Base-by-base conservation (phyloP, 2,329 filamentous ascomycete genomes). In the Dothideomycetidae sp. region DNA sequence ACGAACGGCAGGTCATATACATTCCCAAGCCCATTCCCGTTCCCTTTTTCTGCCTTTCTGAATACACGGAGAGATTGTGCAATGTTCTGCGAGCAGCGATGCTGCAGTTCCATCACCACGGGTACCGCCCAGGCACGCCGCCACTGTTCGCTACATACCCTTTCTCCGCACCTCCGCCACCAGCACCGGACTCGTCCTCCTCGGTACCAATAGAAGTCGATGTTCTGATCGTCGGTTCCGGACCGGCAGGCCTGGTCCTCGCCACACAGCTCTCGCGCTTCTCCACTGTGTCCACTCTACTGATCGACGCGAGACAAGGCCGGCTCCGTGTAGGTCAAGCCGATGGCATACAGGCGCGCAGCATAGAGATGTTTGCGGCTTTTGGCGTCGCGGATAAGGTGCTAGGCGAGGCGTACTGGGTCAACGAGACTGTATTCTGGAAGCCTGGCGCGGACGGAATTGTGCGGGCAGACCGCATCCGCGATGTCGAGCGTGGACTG, bases 391-490 rank as follows among this genome's bases (percentile, higher is more conserved):
- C 61, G 1, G 67, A 79, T 42, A 59, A 67, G 2, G 67, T 63
- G 3, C 75, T 68, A 70, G 71, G 71, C 26, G 77, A 81, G 47
- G 67, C 70, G 9, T 79, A 78, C 50, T 73, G 75, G 50, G 71
- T 80, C 59, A 62, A 78, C 11, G 77, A 78, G 60, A 72, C 77
- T 40, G 61, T 61, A 4, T 66, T 66, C 43, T 66, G 63, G 63
- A 79, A 78, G 43, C 77, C 78, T 15, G 33, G 35, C 15, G 23
- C 13, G 29, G 28, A 11, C 7, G 35, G 18, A 11, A 42, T 44
- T n/a, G 29, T 34, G 16, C 31, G 42, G 28, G 33, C 34, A 23
- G 31, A 37, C 15, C 16, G 43, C 41, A 38, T 40, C 31, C 35
- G 34, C 10, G 17, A 34, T 40, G 26, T 45, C 19, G 42, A 31